Evolutionary conservation across 371 early-diverging fungal species (phyloP).

Genomic region (Mortierella polycephala): DNA sequence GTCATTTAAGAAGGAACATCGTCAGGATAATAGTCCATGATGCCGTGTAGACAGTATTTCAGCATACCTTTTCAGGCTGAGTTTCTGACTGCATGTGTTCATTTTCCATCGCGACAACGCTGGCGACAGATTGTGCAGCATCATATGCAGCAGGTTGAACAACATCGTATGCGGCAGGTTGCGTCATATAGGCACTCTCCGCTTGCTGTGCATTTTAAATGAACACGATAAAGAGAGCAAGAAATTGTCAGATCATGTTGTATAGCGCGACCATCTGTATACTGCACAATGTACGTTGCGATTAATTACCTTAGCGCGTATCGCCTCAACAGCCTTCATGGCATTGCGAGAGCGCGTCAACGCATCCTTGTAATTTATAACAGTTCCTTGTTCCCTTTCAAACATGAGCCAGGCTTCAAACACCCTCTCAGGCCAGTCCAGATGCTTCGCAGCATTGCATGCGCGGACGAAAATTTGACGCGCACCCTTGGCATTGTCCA

Average conservation of each 20-base stretch:
- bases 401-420: constrained; percentile 44
- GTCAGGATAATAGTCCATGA: too few species aligned
- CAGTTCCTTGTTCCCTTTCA: constrained; percentile 29
- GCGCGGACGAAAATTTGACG: constrained; percentile 32
- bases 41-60: too few species aligned
- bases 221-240: background rate
- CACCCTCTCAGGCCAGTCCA: constrained; percentile 50
- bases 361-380: constrained; percentile 26
- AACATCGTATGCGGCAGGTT: background rate
- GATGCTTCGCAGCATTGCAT: constrained; percentile 14
- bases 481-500: constrained; percentile 20
- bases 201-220: background rate
- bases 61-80: too few species aligned
- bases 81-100: background rate
- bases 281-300: background rate
- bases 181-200: background rate
- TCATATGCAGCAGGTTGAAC: background rate
- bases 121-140: background rate
- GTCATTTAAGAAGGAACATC: background rate
- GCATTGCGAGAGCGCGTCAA: constrained; percentile 18
- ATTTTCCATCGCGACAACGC: background rate
- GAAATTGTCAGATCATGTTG: too few species aligned
- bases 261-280: too few species aligned
- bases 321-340: constrained; percentile 26
- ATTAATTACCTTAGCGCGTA: constrained; percentile 26